Conservation (phyloP, 805 yeast species). For the Jamesozyma spencerorum region DNA sequence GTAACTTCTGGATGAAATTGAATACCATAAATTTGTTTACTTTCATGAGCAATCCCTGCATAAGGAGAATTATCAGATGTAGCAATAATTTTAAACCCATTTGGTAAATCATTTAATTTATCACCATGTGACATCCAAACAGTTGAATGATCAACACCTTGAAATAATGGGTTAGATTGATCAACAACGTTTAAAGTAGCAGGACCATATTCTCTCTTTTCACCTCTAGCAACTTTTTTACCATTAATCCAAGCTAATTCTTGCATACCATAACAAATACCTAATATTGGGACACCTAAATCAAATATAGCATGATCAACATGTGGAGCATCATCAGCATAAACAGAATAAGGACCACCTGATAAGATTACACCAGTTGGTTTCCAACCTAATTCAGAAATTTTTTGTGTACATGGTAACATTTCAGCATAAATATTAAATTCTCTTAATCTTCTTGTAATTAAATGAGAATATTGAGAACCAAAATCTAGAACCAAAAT, state of each 20-base stretch:
- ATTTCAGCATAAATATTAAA: constrained; percentile 97
- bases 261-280: constrained; percentile 99
- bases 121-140: constrained; percentile 99
- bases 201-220: constrained; percentile 96
- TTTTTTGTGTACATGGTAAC: constrained; percentile 98
- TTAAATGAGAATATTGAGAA: constrained; percentile 93
- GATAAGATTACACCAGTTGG: constrained; percentile 95
- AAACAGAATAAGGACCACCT: constrained; percentile 97
- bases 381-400: constrained; percentile 81
- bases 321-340: constrained; percentile 92
- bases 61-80: constrained; percentile 89
- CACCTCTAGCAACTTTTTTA: constrained; percentile 85
- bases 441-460: constrained; percentile 95
- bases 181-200: constrained; percentile 78
- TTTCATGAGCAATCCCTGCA: constrained; percentile 80
- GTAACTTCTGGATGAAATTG: constrained; percentile 99
- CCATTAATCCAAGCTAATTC: constrained; percentile 97
- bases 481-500: constrained; percentile 96
- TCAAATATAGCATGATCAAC: constrained; percentile 91
- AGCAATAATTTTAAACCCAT: constrained; percentile 82
- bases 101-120: constrained; percentile 83
- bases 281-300: constrained; percentile 85
- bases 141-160: constrained; percentile 85
- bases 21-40: constrained; percentile 76
- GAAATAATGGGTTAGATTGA: constrained; percentile 58